Evolutionary conservation across 345 rosid genomes (phyloP).

Genomic region (Theobroma cacao): DNA sequence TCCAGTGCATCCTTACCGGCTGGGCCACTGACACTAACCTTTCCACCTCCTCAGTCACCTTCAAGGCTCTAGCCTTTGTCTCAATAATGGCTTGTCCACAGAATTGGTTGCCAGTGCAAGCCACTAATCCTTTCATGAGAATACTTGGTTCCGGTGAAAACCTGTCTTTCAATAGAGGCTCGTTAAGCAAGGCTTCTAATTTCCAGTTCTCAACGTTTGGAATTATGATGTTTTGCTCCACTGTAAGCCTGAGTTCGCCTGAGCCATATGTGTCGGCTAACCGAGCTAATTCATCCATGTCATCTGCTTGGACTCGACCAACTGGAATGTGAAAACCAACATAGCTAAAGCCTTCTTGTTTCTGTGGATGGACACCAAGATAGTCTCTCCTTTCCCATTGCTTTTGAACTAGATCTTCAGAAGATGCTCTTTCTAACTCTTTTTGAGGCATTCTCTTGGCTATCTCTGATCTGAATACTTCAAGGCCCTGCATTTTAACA

Average conservation of each 20-base stretch:
- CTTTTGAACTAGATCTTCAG: slow-evolving; percentile 62
- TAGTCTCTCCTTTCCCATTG: slow-evolving; percentile 85
- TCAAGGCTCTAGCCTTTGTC: slow-evolving; percentile 83
- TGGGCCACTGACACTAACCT: slow-evolving; percentile 59
- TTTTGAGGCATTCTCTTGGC: slow-evolving; percentile 65
- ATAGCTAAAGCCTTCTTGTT: slow-evolving; percentile 81
- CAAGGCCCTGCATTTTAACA: slow-evolving; percentile 59
- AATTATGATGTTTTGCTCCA: slow-evolving; percentile 87
- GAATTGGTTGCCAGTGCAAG: slow-evolving; percentile 94
- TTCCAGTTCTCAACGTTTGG: slow-evolving; percentile 77
- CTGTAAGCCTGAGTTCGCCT: slow-evolving; percentile 86
- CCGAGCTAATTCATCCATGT: slow-evolving; percentile 84
- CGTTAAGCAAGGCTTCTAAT: slow-evolving; percentile 63
- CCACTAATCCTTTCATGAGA: slow-evolving; percentile 81
- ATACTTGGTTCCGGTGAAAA: slow-evolving; percentile 80
- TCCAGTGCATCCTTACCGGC: slow-evolving; percentile 95
- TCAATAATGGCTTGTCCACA: slow-evolving; percentile 95
- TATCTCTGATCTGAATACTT: slow-evolving; percentile 80
- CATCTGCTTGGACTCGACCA: slow-evolving; percentile 86
- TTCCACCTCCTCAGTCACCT: slow-evolving; percentile 83
- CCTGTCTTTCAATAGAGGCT: slow-evolving; percentile 47
- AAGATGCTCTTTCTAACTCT: slow-evolving; percentile 64
- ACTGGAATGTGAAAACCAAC: slow-evolving; percentile 87
- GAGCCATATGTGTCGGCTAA: slow-evolving; percentile 77
- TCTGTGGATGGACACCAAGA: slow-evolving; percentile 83